Base-by-base conservation (phyloP, 2,329 filamentous ascomycete species). In the Penicillium hesseltinei region DNA sequence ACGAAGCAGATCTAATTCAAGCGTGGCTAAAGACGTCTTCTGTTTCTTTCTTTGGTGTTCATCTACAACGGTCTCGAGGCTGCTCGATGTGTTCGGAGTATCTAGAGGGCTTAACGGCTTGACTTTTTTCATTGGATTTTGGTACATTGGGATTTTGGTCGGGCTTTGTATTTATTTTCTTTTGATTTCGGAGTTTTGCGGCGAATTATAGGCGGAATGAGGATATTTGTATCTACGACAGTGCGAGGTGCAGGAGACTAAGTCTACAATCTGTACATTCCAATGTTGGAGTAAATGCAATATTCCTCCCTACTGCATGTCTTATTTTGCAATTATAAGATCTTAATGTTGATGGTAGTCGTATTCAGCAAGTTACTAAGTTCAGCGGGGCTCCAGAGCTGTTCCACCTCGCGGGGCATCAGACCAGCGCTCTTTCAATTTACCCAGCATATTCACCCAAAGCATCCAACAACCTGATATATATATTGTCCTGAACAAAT, bases 1-100 rank as follows among this genome's bases (percentile, higher is more conserved):
- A 43, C 8, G 1, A 6, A 7, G 21, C 5, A 35, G 15, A 49
- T 19, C 9, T 15, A 27, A 49, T 35, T 2, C 3, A 27, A 36
- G 46, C 35, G 45, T 54, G 51, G 45, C 49, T 55, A 44, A 27
- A 56, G 57, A 38, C 47, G 46, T 62, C n/a, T 46, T 44, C 45
- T 44, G 52, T 4, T 11, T 19, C 52, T 57, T 44, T 48, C 50
- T 57, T 45, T 38, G 17, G 25, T 31, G 39, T 23, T 58, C 38
- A 35, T 39, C 23, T 44, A 17, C 45, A 44, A 40, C 5, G 13
- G 36, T 27, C 39, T 49, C 27, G 44, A 13, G 23, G 19, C 36
- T 29, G 21, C 1, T 43, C 17, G 38, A 43, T 51, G 15, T 42
- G 15, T 15, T 35, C 5, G 6, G n/a, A 29, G 25, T 40, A 17